These are phyloP conservation scores for Kazachstania africana DNA, from an alignment of 805 yeast genomes.

Conservation along the genomic window DNA sequence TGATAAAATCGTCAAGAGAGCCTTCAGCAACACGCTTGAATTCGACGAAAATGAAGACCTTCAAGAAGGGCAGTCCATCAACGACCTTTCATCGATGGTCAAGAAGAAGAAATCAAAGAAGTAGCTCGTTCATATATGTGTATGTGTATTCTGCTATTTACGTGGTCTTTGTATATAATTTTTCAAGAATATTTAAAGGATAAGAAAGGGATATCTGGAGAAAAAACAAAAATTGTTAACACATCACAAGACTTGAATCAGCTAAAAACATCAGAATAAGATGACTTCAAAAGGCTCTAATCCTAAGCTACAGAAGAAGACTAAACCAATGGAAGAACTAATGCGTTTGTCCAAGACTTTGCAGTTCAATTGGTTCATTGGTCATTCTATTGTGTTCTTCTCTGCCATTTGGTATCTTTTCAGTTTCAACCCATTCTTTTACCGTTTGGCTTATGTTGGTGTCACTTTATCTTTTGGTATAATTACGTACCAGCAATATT, in stretches of 20 bases:
- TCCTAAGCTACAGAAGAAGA: no score
- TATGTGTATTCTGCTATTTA: no score
- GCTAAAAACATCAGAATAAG: no score
- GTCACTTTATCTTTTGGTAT: slow-evolving; percentile 66
- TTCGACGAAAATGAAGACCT: slow-evolving; percentile 6
- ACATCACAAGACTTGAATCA: no score
- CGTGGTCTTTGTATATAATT: no score
- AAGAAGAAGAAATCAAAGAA: slow-evolving; percentile 35
- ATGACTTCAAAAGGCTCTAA: no score
- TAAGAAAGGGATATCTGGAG: no score
- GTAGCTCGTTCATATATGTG: neutral
- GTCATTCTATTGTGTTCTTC: slow-evolving; percentile 39
- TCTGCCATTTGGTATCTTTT: slow-evolving; percentile 25
- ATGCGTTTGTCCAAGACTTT: slow-evolving; percentile 30
- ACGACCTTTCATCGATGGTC: slow-evolving; percentile 53
- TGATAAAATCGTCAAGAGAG: slow-evolving; percentile 7
- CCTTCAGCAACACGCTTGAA: slow-evolving; percentile 6
- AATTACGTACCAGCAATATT: slow-evolving; percentile 51
- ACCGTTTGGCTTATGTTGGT: slow-evolving; percentile 49
- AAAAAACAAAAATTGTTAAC: no score
- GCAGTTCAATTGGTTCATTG: slow-evolving; percentile 71
- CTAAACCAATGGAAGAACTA: slow-evolving; percentile 4
- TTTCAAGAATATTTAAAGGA: no score
- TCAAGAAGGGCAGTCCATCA: slow-evolving; percentile 26
- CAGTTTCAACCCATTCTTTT: slow-evolving; percentile 35